Base-by-base conservation (phyloP, 106 monocot species). In the Cymbidium sinense region DNA sequence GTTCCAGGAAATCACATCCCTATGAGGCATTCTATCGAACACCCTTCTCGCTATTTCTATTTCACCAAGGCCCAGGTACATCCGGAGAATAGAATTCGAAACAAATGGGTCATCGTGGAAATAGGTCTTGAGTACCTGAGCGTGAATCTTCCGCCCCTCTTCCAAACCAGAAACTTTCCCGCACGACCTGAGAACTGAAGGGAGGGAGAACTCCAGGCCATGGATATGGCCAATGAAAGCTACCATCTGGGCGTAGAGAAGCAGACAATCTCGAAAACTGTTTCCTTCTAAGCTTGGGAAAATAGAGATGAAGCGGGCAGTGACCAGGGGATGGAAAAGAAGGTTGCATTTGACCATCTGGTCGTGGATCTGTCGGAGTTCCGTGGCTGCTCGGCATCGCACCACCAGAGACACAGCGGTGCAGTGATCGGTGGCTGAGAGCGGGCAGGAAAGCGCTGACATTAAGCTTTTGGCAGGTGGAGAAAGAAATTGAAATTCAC, bases 1-100 rank as follows among this genome's bases (percentile, higher is more conserved):
- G 28, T 76, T 85, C 77, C 81, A 85, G 50, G 85, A 81, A 5
- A 85, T 35, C 0, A n/a, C 62, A 43, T 85, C 81, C 35, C 77
- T 77, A 12, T 51, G 34, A 12, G 65, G 37, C 83, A 70, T 79
- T 83, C 35, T 51, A 30, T 83, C 79, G 21, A 83, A 79, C 29
- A 83, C 67, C 51, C 25, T 31, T 29, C 35, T 29, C 4, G 78
- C 78, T 25, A 27, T 0, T 21, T 52, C 58, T 0, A 52, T 0
- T 52, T 75, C 36, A 21, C 75, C 51, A 21, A 78, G 17, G 2
- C 79, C 78, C 50, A 75, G 35, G 69, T 83, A 83, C 83, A 78
- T 75, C 13, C 75, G 64, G 9, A 83, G 78, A 0, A 83, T 23
- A 5, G 83, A 78, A 54, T 83, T 83, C 36, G 47, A 44, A 6